Conservation (phyloP, 2,329 filamentous ascomycete species). For the Thielaviopsis cerberus region DNA sequence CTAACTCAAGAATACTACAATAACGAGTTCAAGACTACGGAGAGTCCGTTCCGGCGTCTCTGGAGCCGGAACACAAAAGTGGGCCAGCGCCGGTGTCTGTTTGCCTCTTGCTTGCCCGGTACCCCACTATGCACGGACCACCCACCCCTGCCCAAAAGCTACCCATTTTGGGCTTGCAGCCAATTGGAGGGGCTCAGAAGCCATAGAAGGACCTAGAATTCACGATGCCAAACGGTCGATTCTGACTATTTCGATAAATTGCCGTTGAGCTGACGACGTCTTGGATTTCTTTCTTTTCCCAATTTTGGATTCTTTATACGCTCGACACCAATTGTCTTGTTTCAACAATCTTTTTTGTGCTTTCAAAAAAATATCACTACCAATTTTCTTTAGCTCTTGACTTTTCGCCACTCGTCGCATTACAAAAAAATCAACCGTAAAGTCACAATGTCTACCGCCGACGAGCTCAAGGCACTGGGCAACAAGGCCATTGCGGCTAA, state of each 20-base stretch:
- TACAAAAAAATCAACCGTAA: background rate
- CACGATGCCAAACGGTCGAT: constrained; percentile 4
- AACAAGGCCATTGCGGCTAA: constrained; percentile 98
- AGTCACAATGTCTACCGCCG: constrained; percentile 37
- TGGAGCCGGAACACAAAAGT: constrained; percentile 2
- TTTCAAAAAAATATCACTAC: background rate
- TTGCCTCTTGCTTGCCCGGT: background rate
- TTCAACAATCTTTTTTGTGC: background rate
- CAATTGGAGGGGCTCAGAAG: constrained; percentile 4
- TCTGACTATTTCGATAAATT: background rate
- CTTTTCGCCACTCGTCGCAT: background rate
- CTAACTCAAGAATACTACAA: too few relatives aligned
- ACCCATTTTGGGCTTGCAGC: constrained; percentile 7
- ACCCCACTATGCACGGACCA: constrained; percentile 8
- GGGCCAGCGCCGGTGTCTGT: background rate
- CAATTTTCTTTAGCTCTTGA: background rate
- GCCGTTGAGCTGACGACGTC: background rate
- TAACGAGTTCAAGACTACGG: background rate
- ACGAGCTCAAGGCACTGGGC: constrained; percentile 86
- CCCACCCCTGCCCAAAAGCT: background rate
- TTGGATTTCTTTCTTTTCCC: background rate
- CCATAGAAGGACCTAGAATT: constrained; percentile 12
- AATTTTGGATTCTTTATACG: background rate
- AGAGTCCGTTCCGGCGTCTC: background rate
- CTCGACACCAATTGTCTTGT: background rate